Conservation (phyloP, 768 basidiomycete species). For the Kwoniella sp. region DNA sequence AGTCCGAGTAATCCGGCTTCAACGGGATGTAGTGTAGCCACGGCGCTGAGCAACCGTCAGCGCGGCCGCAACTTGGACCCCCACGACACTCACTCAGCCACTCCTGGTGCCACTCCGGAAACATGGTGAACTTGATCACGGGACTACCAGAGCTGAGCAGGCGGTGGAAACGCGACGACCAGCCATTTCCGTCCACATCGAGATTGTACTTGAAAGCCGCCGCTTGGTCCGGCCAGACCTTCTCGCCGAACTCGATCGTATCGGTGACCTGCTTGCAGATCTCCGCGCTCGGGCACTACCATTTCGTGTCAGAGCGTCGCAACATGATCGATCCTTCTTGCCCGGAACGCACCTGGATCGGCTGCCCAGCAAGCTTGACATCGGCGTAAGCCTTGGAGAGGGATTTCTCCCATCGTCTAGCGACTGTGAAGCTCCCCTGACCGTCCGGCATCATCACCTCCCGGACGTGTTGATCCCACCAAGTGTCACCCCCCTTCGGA, state of each 20-base stretch:
- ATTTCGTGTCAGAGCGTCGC: no score
- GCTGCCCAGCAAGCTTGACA: slow-evolving; percentile 57
- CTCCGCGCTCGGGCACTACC: slow-evolving; percentile 52
- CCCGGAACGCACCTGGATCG: slow-evolving; percentile 50
- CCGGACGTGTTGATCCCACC: slow-evolving; percentile 43
- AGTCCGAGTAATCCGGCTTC: slow-evolving; percentile 60
- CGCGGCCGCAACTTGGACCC: not conserved
- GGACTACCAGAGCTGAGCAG: slow-evolving; percentile 62
- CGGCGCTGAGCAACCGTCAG: slow-evolving; percentile 50
- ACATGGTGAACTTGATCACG: slow-evolving; percentile 67
- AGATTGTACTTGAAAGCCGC: slow-evolving; percentile 59
- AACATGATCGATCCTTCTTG: no score
- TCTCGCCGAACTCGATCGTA: slow-evolving; percentile 57
- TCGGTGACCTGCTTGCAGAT: slow-evolving; percentile 55
- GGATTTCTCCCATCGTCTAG: slow-evolving; percentile 26
- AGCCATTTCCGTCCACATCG: slow-evolving; percentile 54
- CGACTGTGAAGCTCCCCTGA: slow-evolving; percentile 30
- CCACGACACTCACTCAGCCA: slow-evolving; percentile 1
- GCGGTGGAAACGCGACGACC: slow-evolving; percentile 67
- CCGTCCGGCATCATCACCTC: slow-evolving; percentile 48
- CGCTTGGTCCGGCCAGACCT: slow-evolving; percentile 55
- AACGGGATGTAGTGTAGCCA: slow-evolving; percentile 75
- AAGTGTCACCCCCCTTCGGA: slow-evolving; percentile 45
- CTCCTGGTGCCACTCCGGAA: slow-evolving; percentile 63
- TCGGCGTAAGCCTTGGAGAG: slow-evolving; percentile 62